Base-by-base conservation (phyloP, 1,284 basidiomycete genomes). In the Marasmius sp. region DNA sequence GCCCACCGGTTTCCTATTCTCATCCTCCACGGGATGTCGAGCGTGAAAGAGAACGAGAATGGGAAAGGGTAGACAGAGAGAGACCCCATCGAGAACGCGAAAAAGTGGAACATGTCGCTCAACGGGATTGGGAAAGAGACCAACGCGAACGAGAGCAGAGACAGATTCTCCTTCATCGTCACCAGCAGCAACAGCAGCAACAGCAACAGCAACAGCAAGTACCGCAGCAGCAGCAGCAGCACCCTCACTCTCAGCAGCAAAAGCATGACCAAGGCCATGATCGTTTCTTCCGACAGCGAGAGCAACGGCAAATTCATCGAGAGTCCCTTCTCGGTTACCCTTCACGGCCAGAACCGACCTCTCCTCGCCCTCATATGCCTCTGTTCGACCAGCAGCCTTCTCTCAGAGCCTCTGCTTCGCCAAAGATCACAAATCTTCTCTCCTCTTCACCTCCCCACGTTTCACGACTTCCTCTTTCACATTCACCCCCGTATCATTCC, bases 11-110 rank as follows among this genome's bases (percentile, higher is more conserved):
- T 47, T 45, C 41, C 16, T 37, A 51, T 59, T 49, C 41, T 55
- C 50, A 52, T 49, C 63, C 56, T 22, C 54, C 34, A 38, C 55
- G 49, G 59, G 57, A 20, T 41, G 53, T 48, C 39, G 54, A 55
- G 5, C 53, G 53, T 39, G 53, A 55, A 55, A 37, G 34, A 38
- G 53, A 59, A 33, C 47, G 34, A 22, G 6, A 14, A 3, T 47
- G 56, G 41, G 45, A 45, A 43, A 39, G 56, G n/a, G 27, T 27
- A 27, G 27, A 27, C 2, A 27, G 27, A 27, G 56, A 45, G 34
- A 22, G n/a, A 50, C 45, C 34, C 12, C 22, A 59, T 6, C 57
- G 34, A 50, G 34, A 50, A 37, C 47, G 45, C 16, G 45, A 47
- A 47, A 47, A 50, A 49, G 59, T 54, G 12, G 49, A 22, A 43